These are phyloP conservation scores for Tetraselmis striata DNA, from an alignment of 139 green algal species.

Conservation along the genomic window DNA sequence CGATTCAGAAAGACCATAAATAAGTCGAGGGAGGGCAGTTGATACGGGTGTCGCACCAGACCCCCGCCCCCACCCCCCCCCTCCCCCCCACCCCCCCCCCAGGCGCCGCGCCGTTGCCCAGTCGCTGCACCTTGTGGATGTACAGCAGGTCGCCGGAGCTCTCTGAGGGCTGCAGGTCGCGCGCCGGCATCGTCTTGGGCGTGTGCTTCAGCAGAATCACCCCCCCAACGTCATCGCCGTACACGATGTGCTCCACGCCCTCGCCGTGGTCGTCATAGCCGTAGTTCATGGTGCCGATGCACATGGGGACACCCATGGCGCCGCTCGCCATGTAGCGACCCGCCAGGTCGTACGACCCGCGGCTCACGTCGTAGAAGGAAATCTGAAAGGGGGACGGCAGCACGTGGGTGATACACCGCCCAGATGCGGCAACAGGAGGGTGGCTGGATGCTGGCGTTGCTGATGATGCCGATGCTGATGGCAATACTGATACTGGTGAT, in stretches of 20 bases:
- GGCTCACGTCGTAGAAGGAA: constrained; percentile 65
- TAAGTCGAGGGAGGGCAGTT: too few species aligned
- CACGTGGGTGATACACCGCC: too few species aligned
- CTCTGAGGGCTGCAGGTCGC: neutral
- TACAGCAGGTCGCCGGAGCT: neutral
- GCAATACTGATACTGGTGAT: too few species aligned
- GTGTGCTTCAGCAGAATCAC: constrained; percentile 5
- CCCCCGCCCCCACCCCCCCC: too few species aligned
- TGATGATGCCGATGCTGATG: too few species aligned
- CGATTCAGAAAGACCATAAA: too few species aligned
- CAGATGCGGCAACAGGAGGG: too few species aligned
- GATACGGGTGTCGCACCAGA: too few species aligned
- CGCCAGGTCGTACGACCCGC: constrained; percentile 56
- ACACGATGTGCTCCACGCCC: neutral
- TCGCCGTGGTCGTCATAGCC: neutral
- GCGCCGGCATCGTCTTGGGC: neutral
- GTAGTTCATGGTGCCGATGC: constrained; percentile 21
- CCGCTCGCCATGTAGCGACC: constrained; percentile 47
- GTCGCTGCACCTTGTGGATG: neutral
- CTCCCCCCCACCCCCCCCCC: too few species aligned
- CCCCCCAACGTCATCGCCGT: constrained; percentile 3
- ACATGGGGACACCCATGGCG: constrained; percentile 57
- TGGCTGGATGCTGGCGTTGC: too few species aligned
- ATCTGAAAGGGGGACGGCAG: too few species aligned
- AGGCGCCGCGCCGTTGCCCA: too few species aligned